phyloP scores from a whole-genome alignment of 371 early-diverging fungal genomes.

The Entomophthora muscae region DNA sequence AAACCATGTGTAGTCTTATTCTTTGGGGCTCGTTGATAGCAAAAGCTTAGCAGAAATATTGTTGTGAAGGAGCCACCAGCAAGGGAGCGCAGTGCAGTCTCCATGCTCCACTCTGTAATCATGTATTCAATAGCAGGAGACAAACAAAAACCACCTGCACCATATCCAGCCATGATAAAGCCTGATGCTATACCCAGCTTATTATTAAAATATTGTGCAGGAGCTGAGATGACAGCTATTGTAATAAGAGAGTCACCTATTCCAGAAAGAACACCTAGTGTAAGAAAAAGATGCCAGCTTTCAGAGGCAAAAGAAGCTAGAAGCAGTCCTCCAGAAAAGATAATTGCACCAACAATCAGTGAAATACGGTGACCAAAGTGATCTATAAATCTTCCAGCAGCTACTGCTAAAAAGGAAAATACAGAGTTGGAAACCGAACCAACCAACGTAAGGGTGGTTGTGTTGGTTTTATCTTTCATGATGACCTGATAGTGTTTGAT shows the following conservation, averaged over 20 bases:
- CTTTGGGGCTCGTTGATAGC: neutral
- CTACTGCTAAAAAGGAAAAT: neutral
- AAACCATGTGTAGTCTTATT: neutral
- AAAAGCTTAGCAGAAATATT: neutral
- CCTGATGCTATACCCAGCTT: conserved; percentile 59
- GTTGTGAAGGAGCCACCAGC: neutral
- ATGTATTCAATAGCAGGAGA: conserved; percentile 26
- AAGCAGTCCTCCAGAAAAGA: conserved; percentile 6
- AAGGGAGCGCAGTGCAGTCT: conserved; percentile 23
- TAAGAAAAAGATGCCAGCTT: conserved; percentile 32
- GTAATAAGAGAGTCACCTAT: conserved; percentile 33
- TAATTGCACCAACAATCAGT: neutral
- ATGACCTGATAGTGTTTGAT: conserved; percentile 17
- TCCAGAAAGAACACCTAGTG: conserved; percentile 52
- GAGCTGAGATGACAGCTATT: conserved; percentile 39
- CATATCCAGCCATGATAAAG: conserved; percentile 44
- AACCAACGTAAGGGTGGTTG: neutral
- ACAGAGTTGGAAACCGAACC: neutral
- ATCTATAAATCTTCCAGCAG: conserved; percentile 1
- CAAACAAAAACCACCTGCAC: conserved; percentile 38
- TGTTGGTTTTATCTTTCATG: neutral
- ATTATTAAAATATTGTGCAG: conserved; percentile 53
- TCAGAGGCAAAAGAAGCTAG: conserved; percentile 9
- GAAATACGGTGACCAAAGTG: neutral
- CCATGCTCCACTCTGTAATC: conserved; percentile 19